These are phyloP conservation scores for Aspergillus cristatus DNA, from an alignment of 495 filamentous ascomycete genomes.

Conservation along the genomic window DNA sequence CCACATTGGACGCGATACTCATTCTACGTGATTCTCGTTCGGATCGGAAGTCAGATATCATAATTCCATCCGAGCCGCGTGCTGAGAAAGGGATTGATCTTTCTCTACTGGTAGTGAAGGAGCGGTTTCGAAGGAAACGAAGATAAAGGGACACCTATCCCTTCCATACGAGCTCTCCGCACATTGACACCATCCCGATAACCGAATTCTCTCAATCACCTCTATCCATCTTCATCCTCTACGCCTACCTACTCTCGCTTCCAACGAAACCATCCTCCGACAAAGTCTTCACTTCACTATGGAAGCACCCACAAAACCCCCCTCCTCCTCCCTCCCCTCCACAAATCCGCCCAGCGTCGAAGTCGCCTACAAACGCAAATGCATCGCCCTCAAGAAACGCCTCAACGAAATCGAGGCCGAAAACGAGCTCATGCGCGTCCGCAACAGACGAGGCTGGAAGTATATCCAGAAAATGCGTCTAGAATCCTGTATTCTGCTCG, in stretches of 20 bases:
- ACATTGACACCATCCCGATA: too few species aligned
- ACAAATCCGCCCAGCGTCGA: constrained; percentile 79
- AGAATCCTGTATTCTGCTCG: constrained; percentile 81
- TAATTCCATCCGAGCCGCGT: too few species aligned
- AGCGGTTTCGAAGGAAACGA: neutral
- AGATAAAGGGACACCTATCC: too few species aligned
- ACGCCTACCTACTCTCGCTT: too few species aligned
- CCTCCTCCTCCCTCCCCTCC: constrained; percentile 16
- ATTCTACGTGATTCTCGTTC: too few species aligned
- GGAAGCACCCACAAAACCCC: constrained; percentile 18
- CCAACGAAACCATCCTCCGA: neutral
- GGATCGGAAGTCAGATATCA: too few species aligned
- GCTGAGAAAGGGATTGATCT: too few species aligned
- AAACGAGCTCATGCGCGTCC: constrained; percentile 70
- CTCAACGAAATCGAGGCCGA: constrained; percentile 82
- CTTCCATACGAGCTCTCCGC: too few species aligned
- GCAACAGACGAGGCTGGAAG: constrained; percentile 69
- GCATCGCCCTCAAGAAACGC: constrained; percentile 86
- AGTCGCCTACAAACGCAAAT: constrained; percentile 92
- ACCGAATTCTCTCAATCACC: too few species aligned
- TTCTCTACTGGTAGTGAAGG: too few species aligned
- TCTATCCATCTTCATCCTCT: too few species aligned
- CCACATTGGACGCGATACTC: too few species aligned
- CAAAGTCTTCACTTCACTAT: constrained; percentile 11
- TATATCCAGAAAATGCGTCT: constrained; percentile 86